These are phyloP conservation scores for Aspergillus brunneoviolaceus DNA, from an alignment of 2,329 filamentous ascomycete genomes.

Conservation along the genomic window DNA sequence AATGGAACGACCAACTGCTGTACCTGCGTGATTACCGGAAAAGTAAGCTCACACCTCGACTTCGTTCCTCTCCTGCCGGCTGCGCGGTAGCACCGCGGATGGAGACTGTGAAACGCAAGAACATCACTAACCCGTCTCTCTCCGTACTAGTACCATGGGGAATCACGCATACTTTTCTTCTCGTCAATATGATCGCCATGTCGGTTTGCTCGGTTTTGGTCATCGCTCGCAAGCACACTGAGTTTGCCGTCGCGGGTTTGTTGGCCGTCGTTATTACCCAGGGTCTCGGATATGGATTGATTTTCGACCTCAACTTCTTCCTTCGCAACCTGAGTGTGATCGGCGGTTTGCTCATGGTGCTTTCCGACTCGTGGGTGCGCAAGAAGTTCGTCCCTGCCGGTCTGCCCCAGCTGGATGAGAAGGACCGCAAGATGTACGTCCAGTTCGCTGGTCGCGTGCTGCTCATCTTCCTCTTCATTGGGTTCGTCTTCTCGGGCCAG, in stretches of 20 bases:
- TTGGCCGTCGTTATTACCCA: conserved; percentile 89
- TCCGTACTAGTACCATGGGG: conserved; percentile 71
- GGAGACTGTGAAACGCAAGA: background rate
- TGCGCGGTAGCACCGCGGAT: background rate
- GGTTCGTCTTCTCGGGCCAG: conserved; percentile 91
- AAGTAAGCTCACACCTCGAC: conserved; percentile 61
- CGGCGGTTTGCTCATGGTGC: conserved; percentile 94
- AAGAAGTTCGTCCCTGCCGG: conserved; percentile 97
- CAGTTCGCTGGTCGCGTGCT: conserved; percentile 94
- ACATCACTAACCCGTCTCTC: conserved; percentile 17
- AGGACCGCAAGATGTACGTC: conserved; percentile 99
- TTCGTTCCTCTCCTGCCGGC: background rate
- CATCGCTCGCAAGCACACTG: conserved; percentile 87
- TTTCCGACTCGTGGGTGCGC: conserved; percentile 96
- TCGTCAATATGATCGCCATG: conserved; percentile 90
- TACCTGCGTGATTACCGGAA: conserved; percentile 91
- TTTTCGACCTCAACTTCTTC: conserved; percentile 99
- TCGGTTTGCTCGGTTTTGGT: conserved; percentile 75
- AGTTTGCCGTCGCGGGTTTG: conserved; percentile 87
- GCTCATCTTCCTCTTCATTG: conserved; percentile 95
- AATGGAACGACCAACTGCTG: conserved; percentile 92
- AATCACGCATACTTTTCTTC: conserved; percentile 87
- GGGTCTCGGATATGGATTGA: conserved; percentile 92
- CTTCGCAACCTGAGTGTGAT: conserved; percentile 97
- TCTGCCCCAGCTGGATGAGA: conserved; percentile 91